Percentiles rank a stretch among this genome's conserved stretches.
These are phyloP conservation scores for Talaromyces sp. DNA, from an alignment of 2,329 filamentous ascomycete species.

Conservation along the genomic window DNA sequence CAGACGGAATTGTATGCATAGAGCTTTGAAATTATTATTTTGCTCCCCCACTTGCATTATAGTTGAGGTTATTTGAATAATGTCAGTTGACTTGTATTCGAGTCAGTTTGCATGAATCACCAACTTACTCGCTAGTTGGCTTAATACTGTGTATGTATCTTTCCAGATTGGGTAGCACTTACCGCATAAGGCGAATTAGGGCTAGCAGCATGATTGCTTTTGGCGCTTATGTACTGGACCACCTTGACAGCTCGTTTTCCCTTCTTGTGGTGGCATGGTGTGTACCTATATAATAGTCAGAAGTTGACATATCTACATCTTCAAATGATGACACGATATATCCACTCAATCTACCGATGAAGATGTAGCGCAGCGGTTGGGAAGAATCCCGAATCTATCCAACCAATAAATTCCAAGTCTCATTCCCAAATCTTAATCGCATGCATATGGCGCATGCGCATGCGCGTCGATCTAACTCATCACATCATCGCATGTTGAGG, in stretches of 20 bases:
- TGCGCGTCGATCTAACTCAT: background rate
- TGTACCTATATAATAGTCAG: background rate
- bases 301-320: background rate
- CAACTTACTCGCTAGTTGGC: background rate
- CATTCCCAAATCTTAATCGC: background rate
- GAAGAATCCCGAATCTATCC: background rate
- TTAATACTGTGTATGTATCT: background rate
- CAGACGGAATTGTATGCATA: background rate
- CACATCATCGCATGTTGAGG: background rate
- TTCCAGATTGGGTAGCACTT: background rate
- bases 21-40: background rate
- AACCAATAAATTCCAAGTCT: background rate
- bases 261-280: background rate
- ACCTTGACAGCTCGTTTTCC: background rate
- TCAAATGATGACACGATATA: too few relatives aligned
- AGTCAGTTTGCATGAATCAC: background rate
- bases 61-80: background rate
- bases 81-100: background rate
- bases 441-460: background rate
- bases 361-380: background rate
- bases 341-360: too few relatives aligned
- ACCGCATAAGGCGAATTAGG: background rate
- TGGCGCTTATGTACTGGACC: background rate
- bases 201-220: background rate
- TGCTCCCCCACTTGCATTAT: background rate